Conservation (phyloP, 1,139 yeast species). For the Lodderomyces pseudojiufengensis region DNA sequence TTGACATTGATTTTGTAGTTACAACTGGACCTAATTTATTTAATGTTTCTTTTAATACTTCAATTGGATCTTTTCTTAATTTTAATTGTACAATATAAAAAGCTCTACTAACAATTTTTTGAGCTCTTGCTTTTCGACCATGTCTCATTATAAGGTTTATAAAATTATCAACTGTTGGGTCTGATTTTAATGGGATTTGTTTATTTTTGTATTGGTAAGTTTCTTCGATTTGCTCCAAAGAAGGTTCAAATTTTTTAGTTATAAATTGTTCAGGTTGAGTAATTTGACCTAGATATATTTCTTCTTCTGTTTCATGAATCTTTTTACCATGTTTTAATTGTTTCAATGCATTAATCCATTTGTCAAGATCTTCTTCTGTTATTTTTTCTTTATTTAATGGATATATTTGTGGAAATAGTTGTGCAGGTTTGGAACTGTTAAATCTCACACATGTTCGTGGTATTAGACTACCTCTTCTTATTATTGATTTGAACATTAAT, state of each 20-base stretch:
- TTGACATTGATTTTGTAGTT: constrained; percentile 70
- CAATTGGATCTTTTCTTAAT: constrained; percentile 73
- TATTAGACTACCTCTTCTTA: constrained; percentile 1
- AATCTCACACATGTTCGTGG: constrained; percentile 6
- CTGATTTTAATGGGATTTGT: constrained; percentile 60
- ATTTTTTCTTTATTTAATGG: constrained; percentile 38
- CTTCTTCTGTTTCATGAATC: constrained; percentile 36
- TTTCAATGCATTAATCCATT: constrained; percentile 61
- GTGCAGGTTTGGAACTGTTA: constrained; percentile 7
- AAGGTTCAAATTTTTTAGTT: constrained; percentile 48
- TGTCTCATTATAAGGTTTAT: constrained; percentile 88
- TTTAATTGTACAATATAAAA: constrained; percentile 74
- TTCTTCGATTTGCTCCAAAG: constrained; percentile 57
- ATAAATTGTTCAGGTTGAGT: constrained; percentile 35
- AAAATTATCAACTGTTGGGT: constrained; percentile 71
- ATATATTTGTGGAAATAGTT: constrained; percentile 22
- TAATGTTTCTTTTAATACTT: constrained; percentile 65
- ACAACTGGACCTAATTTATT: constrained; percentile 86
- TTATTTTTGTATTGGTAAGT: constrained; percentile 46
- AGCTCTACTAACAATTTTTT: constrained; percentile 69
- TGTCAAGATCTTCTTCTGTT: constrained; percentile 58
- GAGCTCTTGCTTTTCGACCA: constrained; percentile 84
- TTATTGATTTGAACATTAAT: constrained; percentile 6
- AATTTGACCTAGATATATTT: constrained; percentile 41
- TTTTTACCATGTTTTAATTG: constrained; percentile 45